Evolutionary conservation across 1,284 basidiomycete species (phyloP).

Genomic region (Moesziomyces globuligerus): DNA sequence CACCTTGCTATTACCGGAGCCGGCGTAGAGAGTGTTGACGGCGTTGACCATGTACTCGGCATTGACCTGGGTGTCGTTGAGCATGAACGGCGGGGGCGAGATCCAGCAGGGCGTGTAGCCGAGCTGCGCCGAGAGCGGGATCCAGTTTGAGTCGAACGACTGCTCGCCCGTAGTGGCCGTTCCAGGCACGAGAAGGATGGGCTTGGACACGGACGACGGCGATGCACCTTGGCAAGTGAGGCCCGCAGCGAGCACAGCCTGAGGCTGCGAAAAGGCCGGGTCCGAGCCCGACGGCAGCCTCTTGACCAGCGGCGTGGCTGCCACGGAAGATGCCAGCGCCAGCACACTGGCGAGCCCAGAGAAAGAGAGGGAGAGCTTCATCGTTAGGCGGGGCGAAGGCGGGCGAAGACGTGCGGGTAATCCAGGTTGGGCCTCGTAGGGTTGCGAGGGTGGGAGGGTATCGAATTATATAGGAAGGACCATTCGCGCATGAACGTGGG

Average conservation of each 20-base stretch:
- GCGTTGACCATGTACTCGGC: constrained; percentile 50
- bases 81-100: constrained; percentile 38
- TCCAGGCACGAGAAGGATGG: constrained; percentile 44
- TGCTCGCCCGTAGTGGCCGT: constrained; percentile 23
- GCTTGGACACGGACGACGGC: constrained; percentile 25
- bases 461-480: background rate
- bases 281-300: constrained; percentile 21
- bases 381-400: background rate
- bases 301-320: constrained; percentile 18
- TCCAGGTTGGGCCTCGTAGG: no score
- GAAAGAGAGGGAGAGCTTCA: constrained; percentile 9
- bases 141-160: constrained; percentile 40
- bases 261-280: constrained; percentile 15
- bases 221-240: constrained; percentile 22
- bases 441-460: background rate
- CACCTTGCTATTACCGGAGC: constrained; percentile 6
- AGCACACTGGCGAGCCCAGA: background rate
- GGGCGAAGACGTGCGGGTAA: no score
- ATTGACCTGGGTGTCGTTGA: constrained; percentile 37
- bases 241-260: constrained; percentile 11
- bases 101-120: constrained; percentile 43
- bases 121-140: constrained; percentile 20
- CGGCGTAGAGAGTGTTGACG: constrained; percentile 15
- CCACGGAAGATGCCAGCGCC: background rate
- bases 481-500: no score